Conservation (phyloP, 805 yeast species). For the Brettanomyces anomalus region DNA sequence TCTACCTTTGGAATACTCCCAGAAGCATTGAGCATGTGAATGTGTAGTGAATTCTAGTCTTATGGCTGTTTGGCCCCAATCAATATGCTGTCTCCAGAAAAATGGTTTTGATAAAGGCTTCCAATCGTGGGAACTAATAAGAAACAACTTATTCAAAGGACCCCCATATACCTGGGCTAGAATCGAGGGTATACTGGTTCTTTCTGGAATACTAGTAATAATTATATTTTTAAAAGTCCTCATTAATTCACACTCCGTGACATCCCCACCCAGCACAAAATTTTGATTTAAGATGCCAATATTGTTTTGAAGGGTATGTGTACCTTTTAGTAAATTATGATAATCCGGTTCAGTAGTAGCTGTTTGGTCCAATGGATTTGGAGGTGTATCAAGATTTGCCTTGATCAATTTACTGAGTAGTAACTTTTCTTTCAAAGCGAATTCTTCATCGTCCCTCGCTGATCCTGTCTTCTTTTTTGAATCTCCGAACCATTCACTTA, state of each 20-base stretch:
- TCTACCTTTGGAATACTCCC: slow-evolving; percentile 41
- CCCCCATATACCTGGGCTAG: slow-evolving; percentile 60
- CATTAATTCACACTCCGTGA: background rate
- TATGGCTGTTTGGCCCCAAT: slow-evolving; percentile 23
- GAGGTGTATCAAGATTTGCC: slow-evolving; percentile 1
- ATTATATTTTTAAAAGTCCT: slow-evolving; percentile 11
- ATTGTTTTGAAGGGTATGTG: background rate
- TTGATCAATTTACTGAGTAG: slow-evolving; percentile 3
- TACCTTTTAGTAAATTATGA: background rate
- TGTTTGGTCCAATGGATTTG: slow-evolving; percentile 3
- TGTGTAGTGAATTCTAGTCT: slow-evolving; percentile 45
- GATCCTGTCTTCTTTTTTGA: slow-evolving; percentile 3
- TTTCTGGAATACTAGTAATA: slow-evolving; percentile 16
- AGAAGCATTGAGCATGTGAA: slow-evolving; percentile 46
- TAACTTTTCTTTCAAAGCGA: slow-evolving; percentile 7
- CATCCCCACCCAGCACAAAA: no score
- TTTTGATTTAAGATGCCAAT: background rate
- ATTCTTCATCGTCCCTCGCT: slow-evolving; percentile 4
- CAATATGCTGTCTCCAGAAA: slow-evolving; percentile 7
- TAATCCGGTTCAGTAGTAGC: no score
- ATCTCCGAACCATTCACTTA: slow-evolving; percentile 9
- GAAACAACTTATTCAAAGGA: slow-evolving; percentile 25
- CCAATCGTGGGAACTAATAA: slow-evolving; percentile 3
- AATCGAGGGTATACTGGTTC: slow-evolving; percentile 40
- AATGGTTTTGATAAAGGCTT: slow-evolving; percentile 3